A percentile compares a stretch with the other conserved stretches of the same genome.
Evolutionary conservation across 208 protist species (phyloP).

Genomic region (Histomonas meleagridis): DNA sequence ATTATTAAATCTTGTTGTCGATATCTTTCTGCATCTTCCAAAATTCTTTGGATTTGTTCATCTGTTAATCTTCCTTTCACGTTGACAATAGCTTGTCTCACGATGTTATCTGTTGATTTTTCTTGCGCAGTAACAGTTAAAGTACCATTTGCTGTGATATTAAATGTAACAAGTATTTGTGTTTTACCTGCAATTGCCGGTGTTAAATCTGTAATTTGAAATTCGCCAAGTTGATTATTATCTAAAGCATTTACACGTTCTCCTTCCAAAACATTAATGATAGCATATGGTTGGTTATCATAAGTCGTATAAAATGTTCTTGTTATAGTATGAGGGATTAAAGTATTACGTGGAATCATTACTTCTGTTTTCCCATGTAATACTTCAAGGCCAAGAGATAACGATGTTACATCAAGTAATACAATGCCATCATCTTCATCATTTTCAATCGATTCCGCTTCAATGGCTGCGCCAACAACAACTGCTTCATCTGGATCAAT

Average conservation of each 20-base stretch:
- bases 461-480: conserved; percentile 78
- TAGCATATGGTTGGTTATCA: conserved; percentile 72
- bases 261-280: conserved; percentile 87
- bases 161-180: conserved; percentile 65
- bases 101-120: conserved; percentile 65
- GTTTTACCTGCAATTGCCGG: conserved; percentile 81
- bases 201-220: conserved; percentile 86
- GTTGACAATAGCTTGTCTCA: conserved; percentile 29
- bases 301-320: conserved; percentile 82
- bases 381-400: conserved; percentile 83
- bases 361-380: conserved; percentile 75
- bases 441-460: too few species aligned
- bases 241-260: conserved; percentile 90
- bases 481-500: conserved; percentile 72
- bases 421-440: conserved; percentile 54
- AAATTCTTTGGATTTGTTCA: conserved; percentile 17
- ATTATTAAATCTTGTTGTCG: too few species aligned
- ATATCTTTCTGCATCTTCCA: not conserved
- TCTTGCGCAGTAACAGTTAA: conserved; percentile 80
- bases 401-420: conserved; percentile 73
- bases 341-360: conserved; percentile 66
- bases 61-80: conserved; percentile 22
- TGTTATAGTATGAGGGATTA: conserved; percentile 75
- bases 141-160: conserved; percentile 82
- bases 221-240: conserved; percentile 85